Base-by-base conservation (phyloP, 768 basidiomycete species). In the Leccinum barrowsii region DNA sequence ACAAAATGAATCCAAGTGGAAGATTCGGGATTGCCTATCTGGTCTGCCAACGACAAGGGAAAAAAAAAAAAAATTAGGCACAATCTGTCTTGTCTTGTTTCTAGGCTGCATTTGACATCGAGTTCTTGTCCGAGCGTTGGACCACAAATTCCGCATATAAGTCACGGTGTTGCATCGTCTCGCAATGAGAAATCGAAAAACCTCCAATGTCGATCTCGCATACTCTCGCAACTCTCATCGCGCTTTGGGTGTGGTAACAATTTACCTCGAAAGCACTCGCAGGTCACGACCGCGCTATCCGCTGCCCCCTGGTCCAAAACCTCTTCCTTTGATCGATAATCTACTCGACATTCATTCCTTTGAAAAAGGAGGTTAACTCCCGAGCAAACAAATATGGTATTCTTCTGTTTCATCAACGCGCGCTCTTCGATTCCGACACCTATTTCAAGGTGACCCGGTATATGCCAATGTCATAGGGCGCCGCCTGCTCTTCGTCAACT, bases 261-360 rank as follows among this genome's bases (percentile, higher is more conserved):
- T 69, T 13, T 70, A 59, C 30, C 50, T 70, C 7, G 52, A 59
- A 15, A 24, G 52, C 51, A 67, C 21, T 13, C 61, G 59, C 58
- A 59, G 40, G 55, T 49, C 42, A 44, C 54, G 62, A 42, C 8
- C 56, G 11, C 57, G 56, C 5, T 71, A 76, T 35, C 79, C 77
- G 0, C 74, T 76, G 12, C 84, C 84, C 11, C 84, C 85, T 30
- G 85, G 85, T 15, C 85, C 85, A 2, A 76, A 67, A 48, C 77
- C 77, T 7, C 70, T 77, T n/a, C 83, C 82, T 24, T 57, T 85
- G 30, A 67, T 85, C 32, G 84, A 84, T 13, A 82, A 85, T 67
- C 62, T 86, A 34, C 70, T 75, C 49, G 78, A 83, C 22, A 24
- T 24, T 24, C 61, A 67, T 83, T 47, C 76, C 79, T 8, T 69